Evolutionary conservation across 208 protist genomes (phyloP).

Genomic region (Naegleria fowleri): DNA sequence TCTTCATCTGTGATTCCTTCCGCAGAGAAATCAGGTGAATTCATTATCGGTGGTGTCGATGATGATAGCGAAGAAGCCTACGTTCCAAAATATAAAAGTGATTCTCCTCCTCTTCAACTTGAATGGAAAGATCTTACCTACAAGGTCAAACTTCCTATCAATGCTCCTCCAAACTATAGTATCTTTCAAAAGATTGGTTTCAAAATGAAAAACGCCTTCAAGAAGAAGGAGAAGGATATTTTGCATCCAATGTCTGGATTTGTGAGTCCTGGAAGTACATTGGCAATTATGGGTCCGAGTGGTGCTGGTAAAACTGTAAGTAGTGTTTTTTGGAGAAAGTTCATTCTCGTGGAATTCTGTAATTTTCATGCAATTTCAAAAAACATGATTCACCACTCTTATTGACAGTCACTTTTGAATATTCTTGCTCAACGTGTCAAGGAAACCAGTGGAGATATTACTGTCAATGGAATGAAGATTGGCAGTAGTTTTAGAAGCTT

Average conservation of each 20-base stretch:
- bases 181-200: neutral
- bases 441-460: neutral
- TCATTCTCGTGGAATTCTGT: no score
- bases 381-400: no score
- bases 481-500: neutral
- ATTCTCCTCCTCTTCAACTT: neutral
- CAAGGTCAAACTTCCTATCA: neutral
- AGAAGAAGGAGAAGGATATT: neutral
- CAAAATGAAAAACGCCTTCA: neutral
- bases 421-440: conserved; percentile 21
- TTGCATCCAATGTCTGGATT: neutral
- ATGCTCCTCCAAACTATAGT: neutral
- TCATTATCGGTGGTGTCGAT: neutral
- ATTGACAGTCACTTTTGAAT: neutral
- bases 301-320: conserved; percentile 14
- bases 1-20: no score
- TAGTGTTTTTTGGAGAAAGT: neutral
- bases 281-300: conserved; percentile 20
- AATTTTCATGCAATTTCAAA: no score
- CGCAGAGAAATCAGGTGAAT: neutral
- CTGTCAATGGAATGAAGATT: neutral
- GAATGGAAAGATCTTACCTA: conserved; percentile 15
- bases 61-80: neutral
- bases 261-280: neutral
- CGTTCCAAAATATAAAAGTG: neutral